Evolutionary conservation across 179 eudicot genomes (phyloP).

Genomic region (Patellifolia procumbens): DNA sequence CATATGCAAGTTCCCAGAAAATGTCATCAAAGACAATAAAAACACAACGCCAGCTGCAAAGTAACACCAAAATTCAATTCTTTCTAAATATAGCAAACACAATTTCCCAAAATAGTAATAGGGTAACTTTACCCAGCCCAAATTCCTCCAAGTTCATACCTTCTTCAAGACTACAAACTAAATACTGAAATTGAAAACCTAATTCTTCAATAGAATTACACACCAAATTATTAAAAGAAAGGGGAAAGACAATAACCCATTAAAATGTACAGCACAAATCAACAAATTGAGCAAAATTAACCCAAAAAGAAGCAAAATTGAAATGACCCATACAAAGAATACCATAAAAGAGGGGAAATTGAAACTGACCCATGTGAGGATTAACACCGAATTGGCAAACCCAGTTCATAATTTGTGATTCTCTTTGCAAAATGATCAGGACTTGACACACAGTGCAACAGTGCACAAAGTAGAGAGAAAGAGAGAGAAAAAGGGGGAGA

Average conservation of each 20-base stretch:
- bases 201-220: constrained; percentile 10
- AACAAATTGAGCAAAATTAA: constrained; percentile 10
- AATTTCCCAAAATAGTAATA: constrained; percentile 22
- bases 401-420: constrained; percentile 24
- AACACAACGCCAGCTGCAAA: constrained; percentile 8
- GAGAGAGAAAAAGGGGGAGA: too few relatives aligned
- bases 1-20: constrained; percentile 6
- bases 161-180: constrained; percentile 5
- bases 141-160: constrained; percentile 9
- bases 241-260: background rate
- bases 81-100: constrained; percentile 32
- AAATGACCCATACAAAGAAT: constrained; percentile 25
- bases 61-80: constrained; percentile 12
- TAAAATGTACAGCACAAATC: background rate
- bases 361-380: constrained; percentile 32
- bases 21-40: background rate
- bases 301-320: constrained; percentile 19
- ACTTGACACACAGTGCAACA: constrained; percentile 9
- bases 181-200: background rate
- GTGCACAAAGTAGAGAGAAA: background rate
- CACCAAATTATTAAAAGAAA: background rate
- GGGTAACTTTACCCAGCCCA: constrained; percentile 1
- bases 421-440: background rate
- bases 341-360: constrained; percentile 9
- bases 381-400: background rate